Evolutionary conservation across 2,329 filamentous ascomycete genomes (phyloP).

Genomic region (Calonectria pseudoreteaudii): DNA sequence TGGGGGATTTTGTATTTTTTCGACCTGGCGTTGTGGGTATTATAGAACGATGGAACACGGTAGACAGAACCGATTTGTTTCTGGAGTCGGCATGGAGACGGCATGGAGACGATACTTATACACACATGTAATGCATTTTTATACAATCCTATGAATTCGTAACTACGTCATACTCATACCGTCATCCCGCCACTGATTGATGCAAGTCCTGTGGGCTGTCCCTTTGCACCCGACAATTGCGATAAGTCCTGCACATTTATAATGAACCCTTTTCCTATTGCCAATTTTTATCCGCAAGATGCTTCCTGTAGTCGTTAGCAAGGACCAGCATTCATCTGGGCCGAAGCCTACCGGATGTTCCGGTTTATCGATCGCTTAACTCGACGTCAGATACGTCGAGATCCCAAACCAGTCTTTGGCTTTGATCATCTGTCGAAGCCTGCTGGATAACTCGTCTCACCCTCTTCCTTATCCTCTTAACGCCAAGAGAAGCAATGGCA

Average conservation of each 20-base stretch:
- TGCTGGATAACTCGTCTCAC: background rate
- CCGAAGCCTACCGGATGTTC: background rate
- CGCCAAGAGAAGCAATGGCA: background rate
- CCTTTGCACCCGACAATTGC: background rate
- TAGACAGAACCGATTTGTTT: conserved; percentile 8
- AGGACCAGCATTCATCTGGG: background rate
- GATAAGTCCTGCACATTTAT: background rate
- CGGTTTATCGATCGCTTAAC: background rate
- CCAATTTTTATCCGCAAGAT: background rate
- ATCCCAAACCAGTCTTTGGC: background rate
- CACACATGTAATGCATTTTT: background rate
- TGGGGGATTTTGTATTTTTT: background rate
- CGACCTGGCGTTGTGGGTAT: conserved; percentile 31
- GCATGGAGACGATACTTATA: background rate
- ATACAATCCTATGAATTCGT: background rate
- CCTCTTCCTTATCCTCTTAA: background rate
- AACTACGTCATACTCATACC: background rate
- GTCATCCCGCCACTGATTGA: background rate
- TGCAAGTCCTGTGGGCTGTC: background rate
- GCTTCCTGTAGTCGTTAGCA: background rate
- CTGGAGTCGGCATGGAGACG: background rate
- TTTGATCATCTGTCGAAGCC: background rate
- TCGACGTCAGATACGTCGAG: background rate
- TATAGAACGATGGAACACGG: conserved; percentile 33
- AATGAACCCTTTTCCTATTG: background rate